phyloP scores from a whole-genome alignment of 192 early-diverging fungal species.

The Lobosporangium transversale region DNA sequence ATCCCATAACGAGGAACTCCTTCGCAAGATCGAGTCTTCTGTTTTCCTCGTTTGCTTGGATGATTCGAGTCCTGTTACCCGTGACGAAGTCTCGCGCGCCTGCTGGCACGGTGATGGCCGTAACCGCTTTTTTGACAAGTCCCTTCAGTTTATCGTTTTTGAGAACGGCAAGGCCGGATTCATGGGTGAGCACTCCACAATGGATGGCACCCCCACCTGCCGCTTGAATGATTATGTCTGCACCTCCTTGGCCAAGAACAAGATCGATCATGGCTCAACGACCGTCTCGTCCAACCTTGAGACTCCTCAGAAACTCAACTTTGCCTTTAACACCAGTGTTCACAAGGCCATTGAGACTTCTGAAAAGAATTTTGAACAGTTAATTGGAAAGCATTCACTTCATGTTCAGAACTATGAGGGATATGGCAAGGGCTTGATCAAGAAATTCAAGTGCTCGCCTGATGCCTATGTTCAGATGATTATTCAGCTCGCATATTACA shows the following conservation, averaged over 20 bases:
- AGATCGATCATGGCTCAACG: conserved; percentile 77
- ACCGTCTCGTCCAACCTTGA: conserved; percentile 68
- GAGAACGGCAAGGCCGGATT: conserved; percentile 98
- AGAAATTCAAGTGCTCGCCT: conserved; percentile 80
- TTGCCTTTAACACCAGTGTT: conserved; percentile 71
- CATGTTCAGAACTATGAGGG: conserved; percentile 83
- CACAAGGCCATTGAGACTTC: conserved; percentile 73
- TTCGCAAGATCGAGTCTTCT: conserved; percentile 87
- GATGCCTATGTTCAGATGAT: conserved; percentile 91
- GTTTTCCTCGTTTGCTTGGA: conserved; percentile 94
- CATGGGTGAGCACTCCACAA: conserved; percentile 90
- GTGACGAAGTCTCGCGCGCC: conserved; percentile 85
- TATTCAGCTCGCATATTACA: conserved; percentile 96
- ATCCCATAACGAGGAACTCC: conserved; percentile 72
- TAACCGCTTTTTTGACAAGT: conserved; percentile 98
- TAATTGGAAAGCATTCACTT: conserved; percentile 84
- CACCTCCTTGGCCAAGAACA: conserved; percentile 66
- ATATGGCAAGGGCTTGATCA: conserved; percentile 96
- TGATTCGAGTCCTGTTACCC: conserved; percentile 84
- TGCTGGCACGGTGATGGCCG: conserved; percentile 97
- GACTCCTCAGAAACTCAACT: conserved; percentile 74
- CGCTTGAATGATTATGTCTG: conserved; percentile 88
- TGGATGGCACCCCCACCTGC: conserved; percentile 95
- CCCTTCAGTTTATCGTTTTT: conserved; percentile 94
- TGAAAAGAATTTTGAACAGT: conserved; percentile 79